Evolutionary conservation across 2,329 filamentous ascomycete genomes (phyloP), one percentile per base, ranked within the genome.

Genomic region (Kalmusia sp.): DNA sequence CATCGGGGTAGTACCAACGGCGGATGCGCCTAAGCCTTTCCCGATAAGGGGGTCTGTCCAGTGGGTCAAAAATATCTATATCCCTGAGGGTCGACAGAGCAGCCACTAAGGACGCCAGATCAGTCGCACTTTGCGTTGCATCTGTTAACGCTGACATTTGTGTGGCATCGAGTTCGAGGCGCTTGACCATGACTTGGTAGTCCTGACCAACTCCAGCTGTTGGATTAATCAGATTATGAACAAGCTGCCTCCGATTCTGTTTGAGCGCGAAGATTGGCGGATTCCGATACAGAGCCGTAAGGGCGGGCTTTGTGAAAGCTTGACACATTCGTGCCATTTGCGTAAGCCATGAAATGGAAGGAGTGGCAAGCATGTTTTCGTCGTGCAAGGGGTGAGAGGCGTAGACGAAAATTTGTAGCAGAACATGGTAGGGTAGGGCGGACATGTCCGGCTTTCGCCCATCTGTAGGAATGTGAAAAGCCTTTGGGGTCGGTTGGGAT

Each of bases 181-280:
- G 80, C 65, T 87, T 84, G 44, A 95, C 81, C 76, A 92, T 96
- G 61, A 80, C 80, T 34, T 83, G 80, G 69, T 93, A 93, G 57
- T 90, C 87, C 57, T 76, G 69, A 44, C 67, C 65, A 3, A 63
- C 62, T 25, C 60, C 64, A 2, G 50, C 33, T 2, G 64, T 58
- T 17, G 84, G 78, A 14, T 78, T 74, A n/a, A 82, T 80, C 7
- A 95, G 79, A 30, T 87, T 75, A 22, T 78, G 67, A 14, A 83
- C 65, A 17, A 85, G 70, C 33, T 76, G 71, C 39, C 57, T 68
- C 11, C 67, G 79, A 11, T 77, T 77, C 56, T 82, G 80, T 28
- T 75, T 71, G 30, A 79, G 73, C 1, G 81, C 79, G 53, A 83
- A 80, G 38, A 95, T 77, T 1, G 87, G 86, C 7, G 90, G 90